Base-by-base conservation (phyloP, 1,139 yeast species). In the Diutina catenulata region DNA sequence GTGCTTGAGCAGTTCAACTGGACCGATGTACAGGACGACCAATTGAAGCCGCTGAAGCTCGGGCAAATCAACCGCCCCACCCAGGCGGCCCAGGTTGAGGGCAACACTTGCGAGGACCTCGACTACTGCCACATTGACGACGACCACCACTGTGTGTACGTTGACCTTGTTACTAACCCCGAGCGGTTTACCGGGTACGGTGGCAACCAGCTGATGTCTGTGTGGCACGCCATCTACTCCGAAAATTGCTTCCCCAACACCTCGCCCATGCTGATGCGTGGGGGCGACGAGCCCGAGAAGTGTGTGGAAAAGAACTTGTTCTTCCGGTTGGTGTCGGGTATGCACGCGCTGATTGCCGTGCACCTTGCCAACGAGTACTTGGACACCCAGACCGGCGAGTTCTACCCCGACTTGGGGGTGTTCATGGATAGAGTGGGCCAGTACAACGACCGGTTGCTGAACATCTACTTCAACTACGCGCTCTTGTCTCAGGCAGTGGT, bases 181-280 rank as follows among this genome's bases (percentile, higher is more conserved):
- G 99, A 93, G 59, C 69, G 98, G 51, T 93, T 84, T 60, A 93
- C 98, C 1, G 98, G 98, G 0, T 93, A 93, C 54, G 82, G 88
- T 33, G 98, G 98, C 25, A 74, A 79, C 39, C 95, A 91, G 52
- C 86, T 95, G 19, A 76, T 80, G 47, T 88, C 81, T 53, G 84
- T 93, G 38, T 93, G 99, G 99, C 68, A 78, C 36, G 86, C 94
- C 42, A 87, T 93, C 33, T 93, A 93, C 57, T 76, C 76, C 38
- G 96, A 91, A 51, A 87, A 88, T 62, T 87, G 96, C 56, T 88
- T 88, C 60, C 70, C 72, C 11, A 70, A 78, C 41, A 62, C 68
- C 11, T 60, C 55, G 43, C 66, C 66, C 18, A 59, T 62, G 64
- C 56, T 64, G 20, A 52, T 55, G 60, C 44, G 44, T 6, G 48